Percentiles rank a stretch among this genome's conserved stretches.
These are phyloP conservation scores for Erodium moschatum DNA, from an alignment of 441 rosid species.

Conservation along the genomic window DNA sequence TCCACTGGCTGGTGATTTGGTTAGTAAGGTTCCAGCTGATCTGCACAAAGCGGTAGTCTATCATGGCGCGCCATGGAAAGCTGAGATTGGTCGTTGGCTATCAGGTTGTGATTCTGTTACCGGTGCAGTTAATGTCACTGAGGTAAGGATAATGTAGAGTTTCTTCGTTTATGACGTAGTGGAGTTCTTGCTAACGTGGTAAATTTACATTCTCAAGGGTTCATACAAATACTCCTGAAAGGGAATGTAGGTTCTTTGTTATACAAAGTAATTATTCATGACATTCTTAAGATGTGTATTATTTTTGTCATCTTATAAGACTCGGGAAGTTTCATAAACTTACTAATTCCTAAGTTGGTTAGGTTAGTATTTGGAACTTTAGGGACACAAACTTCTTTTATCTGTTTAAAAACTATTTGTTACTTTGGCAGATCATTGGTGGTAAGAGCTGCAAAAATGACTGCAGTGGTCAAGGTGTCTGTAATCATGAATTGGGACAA, in stretches of 20 bases:
- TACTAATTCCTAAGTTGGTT: neutral
- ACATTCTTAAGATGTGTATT: neutral
- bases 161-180: neutral
- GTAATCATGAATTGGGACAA: constrained; percentile 65
- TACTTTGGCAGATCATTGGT: constrained; percentile 50
- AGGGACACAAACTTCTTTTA: neutral
- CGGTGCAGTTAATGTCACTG: constrained; percentile 44
- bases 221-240: neutral
- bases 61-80: constrained; percentile 79
- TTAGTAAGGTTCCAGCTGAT: constrained; percentile 56
- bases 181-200: neutral
- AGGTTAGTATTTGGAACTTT: neutral
- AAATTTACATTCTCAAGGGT: neutral
- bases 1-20: constrained; percentile 33
- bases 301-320: neutral
- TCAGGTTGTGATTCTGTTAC: constrained; percentile 62
- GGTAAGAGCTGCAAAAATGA: constrained; percentile 54
- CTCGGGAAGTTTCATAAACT: neutral
- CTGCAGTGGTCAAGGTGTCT: constrained; percentile 79
- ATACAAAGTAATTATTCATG: neutral
- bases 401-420: constrained; percentile 10
- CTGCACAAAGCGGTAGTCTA: constrained; percentile 56
- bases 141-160: constrained; percentile 33
- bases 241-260: neutral
- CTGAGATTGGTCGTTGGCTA: constrained; percentile 79